Base-by-base conservation (phyloP, 2,329 filamentous ascomycete species). In the Verticillium longisporum region DNA sequence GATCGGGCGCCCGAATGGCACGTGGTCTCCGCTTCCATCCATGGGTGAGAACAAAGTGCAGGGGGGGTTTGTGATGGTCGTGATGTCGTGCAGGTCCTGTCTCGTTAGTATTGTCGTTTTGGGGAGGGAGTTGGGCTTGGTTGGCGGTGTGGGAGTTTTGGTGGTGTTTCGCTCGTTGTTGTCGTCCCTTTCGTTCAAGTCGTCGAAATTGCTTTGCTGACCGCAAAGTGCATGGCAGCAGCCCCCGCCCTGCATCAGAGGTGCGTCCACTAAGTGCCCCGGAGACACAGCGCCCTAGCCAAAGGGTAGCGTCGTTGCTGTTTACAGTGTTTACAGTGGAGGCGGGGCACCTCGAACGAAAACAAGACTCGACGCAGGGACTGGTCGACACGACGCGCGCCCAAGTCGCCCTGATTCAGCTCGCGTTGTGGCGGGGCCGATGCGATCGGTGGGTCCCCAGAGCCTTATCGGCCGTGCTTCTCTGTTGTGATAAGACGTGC, bases 321-420 rank as follows among this genome's bases (percentile, higher is more conserved):
- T 59, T 59, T 59, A 59, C 57, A 59, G 57, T 59, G 57, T 59
- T 59, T 59, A 59, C 57, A 59, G 57, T 59, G 57, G 57, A 33
- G 15, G 31, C 41, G 6, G 32, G 31, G 14, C n/a, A 21, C n/a
- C 38, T n/a, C 26, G 50, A 59, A 59, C 57, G 37, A 59, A 59
- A 59, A 59, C 57, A 59, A 59, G 38, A 31, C 32, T 36, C 55
- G 36, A 31, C 56, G 37, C 38, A 38, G 56, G 38, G 37, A 36
- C n/a, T 34, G 32, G 32, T 36, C 32, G 32, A 56, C 9, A 36
- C 18, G 37, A 58, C 56, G 38, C 56, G 56, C 34, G 15, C 34
- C 26, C 32, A 36, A 36, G n/a, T 11, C 37, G 14, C 56, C 26
- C 15, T 37, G 56, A 41, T 41, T 58, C 36, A 31, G 37, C 26